phyloP scores from a whole-genome alignment of 176 grass and related monocot species.

The Guadua angustifolia region DNA sequence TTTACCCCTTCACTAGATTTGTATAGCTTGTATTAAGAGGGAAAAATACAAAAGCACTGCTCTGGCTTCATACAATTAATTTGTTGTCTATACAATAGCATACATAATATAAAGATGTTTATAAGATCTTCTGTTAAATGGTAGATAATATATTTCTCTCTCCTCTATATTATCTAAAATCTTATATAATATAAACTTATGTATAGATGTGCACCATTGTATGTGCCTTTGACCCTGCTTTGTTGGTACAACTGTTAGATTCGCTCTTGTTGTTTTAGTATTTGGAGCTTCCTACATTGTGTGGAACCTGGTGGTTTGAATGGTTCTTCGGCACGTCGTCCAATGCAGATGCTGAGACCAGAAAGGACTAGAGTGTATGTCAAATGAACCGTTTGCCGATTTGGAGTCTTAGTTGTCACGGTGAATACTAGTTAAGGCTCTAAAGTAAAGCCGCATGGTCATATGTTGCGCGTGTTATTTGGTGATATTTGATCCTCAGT shows the following conservation, averaged over 20 bases:
- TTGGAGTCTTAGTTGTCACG: neutral
- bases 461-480: neutral
- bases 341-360: slow-evolving; percentile 48
- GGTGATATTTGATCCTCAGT: neutral
- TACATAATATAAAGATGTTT: too few species aligned
- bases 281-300: slow-evolving; percentile 43
- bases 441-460: neutral
- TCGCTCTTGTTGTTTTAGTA: slow-evolving; percentile 39
- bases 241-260: slow-evolving; percentile 34
- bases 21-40: too few species aligned
- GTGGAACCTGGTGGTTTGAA: slow-evolving; percentile 44
- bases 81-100: too few species aligned
- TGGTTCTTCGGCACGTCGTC: slow-evolving; percentile 44
- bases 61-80: too few species aligned
- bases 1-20: too few species aligned
- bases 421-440: neutral
- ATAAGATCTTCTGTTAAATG: too few species aligned
- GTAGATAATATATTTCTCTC: too few species aligned
- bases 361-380: slow-evolving; percentile 30
- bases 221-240: too few species aligned
- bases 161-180: too few species aligned
- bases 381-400: slow-evolving; percentile 41
- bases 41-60: too few species aligned
- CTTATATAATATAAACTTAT: too few species aligned
- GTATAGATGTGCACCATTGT: too few species aligned